Evolutionary conservation across 805 yeast species (phyloP), one percentile per base, ranked within the genome.

Genomic region (Teunomyces panamensis): DNA sequence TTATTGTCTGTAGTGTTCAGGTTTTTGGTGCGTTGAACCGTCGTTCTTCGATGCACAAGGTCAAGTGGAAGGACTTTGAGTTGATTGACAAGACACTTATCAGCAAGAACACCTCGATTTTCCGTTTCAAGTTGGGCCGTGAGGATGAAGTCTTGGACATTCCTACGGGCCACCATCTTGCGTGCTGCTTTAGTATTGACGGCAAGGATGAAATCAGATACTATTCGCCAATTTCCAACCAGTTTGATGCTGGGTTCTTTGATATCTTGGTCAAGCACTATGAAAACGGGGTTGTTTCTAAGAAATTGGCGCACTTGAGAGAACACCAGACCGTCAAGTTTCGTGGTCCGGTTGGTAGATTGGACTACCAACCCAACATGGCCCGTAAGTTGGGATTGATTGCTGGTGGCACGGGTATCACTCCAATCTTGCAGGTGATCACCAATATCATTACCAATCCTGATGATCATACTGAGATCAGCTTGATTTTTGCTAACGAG

Each of bases 321-420:
- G 80, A 80, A 39, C 92, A 90, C 30, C 82, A 82, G 62, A 73
- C 77, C 16, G 87, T 86, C 14, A 78, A 79, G 51, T 86, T 87
- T 59, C 80, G 82, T 63, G 96, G 96, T 1, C 90, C 94, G 13
- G 86, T 86, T 43, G 94, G 95, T 11, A 77, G 84, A 62, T 80
- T 87, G 65, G 64, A 79, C 30, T 85, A 84, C 62, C 49, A 59
- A 35, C 56, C 75, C 24, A 85, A 85, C 60, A 77, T 80, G 71
- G 84, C 82, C 35, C 77, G 77, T 51, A 79, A 82, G 50, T 73
- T 87, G 48, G 82, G 83, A 14, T 75, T 87, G 69, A 74, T 87
- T 56, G 92, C 91, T 6, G 96, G 94, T 55, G 96, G 96, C 14
- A 81, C 92, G 0, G 96, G 97, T 45, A 85, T 91, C 53, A 89